Evolutionary conservation across 345 rosid genomes (phyloP), one percentile per base, ranked within the genome.

Genomic region (Arabidopsis suecica): DNA sequence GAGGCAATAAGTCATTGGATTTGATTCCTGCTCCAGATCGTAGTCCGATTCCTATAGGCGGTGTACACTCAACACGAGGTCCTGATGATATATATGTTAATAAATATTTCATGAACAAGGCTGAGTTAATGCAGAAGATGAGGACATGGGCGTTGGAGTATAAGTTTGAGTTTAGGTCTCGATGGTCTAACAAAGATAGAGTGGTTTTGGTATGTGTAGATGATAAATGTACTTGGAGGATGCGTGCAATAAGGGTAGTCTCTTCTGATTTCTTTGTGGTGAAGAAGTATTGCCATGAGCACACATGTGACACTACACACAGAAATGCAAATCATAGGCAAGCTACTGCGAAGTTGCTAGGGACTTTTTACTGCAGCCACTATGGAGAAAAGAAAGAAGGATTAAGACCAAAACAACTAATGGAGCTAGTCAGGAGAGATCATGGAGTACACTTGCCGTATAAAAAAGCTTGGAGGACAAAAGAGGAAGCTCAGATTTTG

Each of bases 261-360:
- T 65, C 60, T 20, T 67, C 36, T 7, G 28, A 18, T 0, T 9
- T 9, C 4, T 50, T 51, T 53, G 49, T 68, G 20, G 61, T 51
- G 36, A 67, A 48, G 10, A 23, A 38, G 0, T 38, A 14, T 23
- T 23, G 54, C 6, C 38, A 38, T 38, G 23, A 37, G 6, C 72
- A 67, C n/a, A 67, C 25, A 8, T 67, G 61, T 25, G 72, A 51
- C 5, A 37, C 60, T 13, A 51, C 48, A 13, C 60, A 36, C 3
- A 22, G 23, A 3, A 51, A 23, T 14, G 4, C 48, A 1, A 51
- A 53, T 8, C 59, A 51, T 51, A 67, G 61, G 22, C 23, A 67
- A 25, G 61, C 48, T 5, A 13, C 9, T 67, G 9, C n/a, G 1
- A 68, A 37, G 5, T 5, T 40, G 1, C 6, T 68, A 9, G 50